A percentile compares a stretch with the other conserved stretches of the same genome.
These are phyloP conservation scores for Hypoxylon sp. DNA, from an alignment of 2,329 filamentous ascomycete species.

Conservation along the genomic window DNA sequence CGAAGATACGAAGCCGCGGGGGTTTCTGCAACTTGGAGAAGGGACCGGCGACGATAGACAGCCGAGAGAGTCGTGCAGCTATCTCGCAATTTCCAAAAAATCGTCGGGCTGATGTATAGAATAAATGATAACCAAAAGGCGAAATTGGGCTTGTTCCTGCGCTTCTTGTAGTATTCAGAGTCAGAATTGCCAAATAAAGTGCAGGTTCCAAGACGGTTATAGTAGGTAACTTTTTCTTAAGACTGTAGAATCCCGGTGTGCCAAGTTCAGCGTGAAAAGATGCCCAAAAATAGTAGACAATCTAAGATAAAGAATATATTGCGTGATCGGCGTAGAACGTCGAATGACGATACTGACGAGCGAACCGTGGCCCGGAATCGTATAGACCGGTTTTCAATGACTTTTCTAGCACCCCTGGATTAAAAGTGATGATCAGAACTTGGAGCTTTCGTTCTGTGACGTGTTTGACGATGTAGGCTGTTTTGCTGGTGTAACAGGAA, in stretches of 20 bases:
- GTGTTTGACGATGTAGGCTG: slow-evolving; percentile 31
- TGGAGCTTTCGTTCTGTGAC: slow-evolving; percentile 24
- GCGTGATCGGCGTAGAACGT: slow-evolving; percentile 49
- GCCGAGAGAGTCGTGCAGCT: slow-evolving; percentile 25
- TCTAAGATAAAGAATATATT: slow-evolving; percentile 42
- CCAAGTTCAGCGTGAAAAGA: slow-evolving; percentile 39
- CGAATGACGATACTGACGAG: slow-evolving; percentile 50
- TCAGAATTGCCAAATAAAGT: slow-evolving; percentile 22
- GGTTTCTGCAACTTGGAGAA: slow-evolving; percentile 38
- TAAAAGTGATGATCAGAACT: slow-evolving; percentile 36
- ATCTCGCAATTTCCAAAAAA: slow-evolving; percentile 24
- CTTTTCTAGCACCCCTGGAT: slow-evolving; percentile 34
- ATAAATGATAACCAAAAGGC: slow-evolving; percentile 13
- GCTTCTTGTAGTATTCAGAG: slow-evolving; percentile 18
- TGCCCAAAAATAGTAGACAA: slow-evolving; percentile 24
- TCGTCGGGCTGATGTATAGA: slow-evolving; percentile 16
- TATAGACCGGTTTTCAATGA: slow-evolving; percentile 36
- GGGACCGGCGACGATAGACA: slow-evolving; percentile 20
- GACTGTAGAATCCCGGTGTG: slow-evolving; percentile 31
- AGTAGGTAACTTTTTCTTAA: slow-evolving; percentile 33
- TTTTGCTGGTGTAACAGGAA: slow-evolving; percentile 40
- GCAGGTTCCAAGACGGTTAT: slow-evolving; percentile 25
- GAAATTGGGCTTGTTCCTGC: slow-evolving; percentile 26
- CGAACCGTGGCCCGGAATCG: slow-evolving; percentile 45
- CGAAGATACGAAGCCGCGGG: slow-evolving; percentile 37